These are phyloP conservation scores for Linnemannia hyalina DNA, from an alignment of 192 early-diverging fungal genomes.

Conservation along the genomic window DNA sequence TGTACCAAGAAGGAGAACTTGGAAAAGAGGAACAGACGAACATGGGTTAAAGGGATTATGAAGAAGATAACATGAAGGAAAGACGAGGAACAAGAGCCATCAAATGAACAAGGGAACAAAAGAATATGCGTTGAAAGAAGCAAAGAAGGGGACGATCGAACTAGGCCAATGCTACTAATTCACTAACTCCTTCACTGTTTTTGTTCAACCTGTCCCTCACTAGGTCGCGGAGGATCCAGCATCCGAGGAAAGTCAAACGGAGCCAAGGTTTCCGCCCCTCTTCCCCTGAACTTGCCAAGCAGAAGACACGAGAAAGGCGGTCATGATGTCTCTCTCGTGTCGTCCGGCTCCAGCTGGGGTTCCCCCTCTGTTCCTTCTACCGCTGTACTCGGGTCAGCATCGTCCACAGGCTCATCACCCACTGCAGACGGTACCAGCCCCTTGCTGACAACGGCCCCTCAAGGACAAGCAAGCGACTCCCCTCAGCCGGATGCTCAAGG, in stretches of 20 bases:
- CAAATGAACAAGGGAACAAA: too few relatives aligned
- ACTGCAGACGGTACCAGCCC: slow-evolving; percentile 5
- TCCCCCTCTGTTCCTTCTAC: slow-evolving; percentile 25
- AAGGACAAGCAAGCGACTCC: slow-evolving; percentile 29
- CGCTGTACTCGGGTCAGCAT: slow-evolving; percentile 15
- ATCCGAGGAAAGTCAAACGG: slow-evolving; percentile 29
- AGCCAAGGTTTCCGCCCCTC: slow-evolving; percentile 39
- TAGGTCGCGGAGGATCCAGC: slow-evolving; percentile 1
- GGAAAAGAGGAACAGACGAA: too few relatives aligned
- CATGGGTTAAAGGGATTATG: too few relatives aligned
- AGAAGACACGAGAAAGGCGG: slow-evolving; percentile 39
- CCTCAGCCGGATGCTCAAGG: slow-evolving; percentile 20
- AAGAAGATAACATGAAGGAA: too few relatives aligned
- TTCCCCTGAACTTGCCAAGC: slow-evolving; percentile 52
- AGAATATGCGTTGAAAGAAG: too few relatives aligned
- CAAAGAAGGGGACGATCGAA: too few relatives aligned
- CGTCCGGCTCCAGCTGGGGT: slow-evolving; percentile 43
- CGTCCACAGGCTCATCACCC: slow-evolving; percentile 21
- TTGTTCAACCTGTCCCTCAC: neutral
- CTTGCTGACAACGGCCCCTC: neutral
- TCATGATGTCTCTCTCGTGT: slow-evolving; percentile 23
- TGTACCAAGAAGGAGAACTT: too few relatives aligned
- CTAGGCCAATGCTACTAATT: neutral
- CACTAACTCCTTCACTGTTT: neutral
- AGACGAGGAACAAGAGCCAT: too few relatives aligned